These are phyloP conservation scores for Tricholoma flavovirens DNA, from an alignment of 768 basidiomycete genomes.

Conservation along the genomic window DNA sequence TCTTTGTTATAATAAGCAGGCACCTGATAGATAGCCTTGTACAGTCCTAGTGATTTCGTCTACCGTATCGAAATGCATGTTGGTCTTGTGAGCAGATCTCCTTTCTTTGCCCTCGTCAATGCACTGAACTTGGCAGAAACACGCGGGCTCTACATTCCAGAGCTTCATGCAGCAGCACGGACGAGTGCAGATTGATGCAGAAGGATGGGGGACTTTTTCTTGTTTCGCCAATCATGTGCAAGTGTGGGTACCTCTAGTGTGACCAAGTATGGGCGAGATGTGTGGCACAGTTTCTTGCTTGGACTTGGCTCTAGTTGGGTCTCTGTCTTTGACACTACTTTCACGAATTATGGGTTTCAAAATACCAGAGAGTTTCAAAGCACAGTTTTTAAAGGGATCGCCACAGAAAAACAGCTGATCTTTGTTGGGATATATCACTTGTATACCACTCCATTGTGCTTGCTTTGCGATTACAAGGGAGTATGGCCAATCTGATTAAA, in stretches of 20 bases:
- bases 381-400: too few species aligned
- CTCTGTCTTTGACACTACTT: too few species aligned
- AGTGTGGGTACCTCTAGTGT: slow-evolving; percentile 46
- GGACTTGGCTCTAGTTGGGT: too few species aligned
- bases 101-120: background rate
- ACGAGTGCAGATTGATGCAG: slow-evolving; percentile 36
- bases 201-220: slow-evolving; percentile 66
- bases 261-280: background rate
- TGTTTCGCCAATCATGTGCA: slow-evolving; percentile 51
- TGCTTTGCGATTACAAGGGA: too few species aligned
- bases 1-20: background rate
- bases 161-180: slow-evolving; percentile 45
- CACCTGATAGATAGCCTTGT: background rate
- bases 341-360: too few species aligned
- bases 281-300: too few species aligned
- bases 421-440: too few species aligned
- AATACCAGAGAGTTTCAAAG: too few species aligned
- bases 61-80: slow-evolving; percentile 63
- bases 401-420: too few species aligned
- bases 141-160: slow-evolving; percentile 36
- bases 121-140: slow-evolving; percentile 19
- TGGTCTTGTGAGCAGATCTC: slow-evolving; percentile 43
- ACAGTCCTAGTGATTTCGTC: slow-evolving; percentile 26
- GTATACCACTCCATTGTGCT: too few species aligned
- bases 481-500: too few species aligned